A percentile compares a stretch with the other conserved stretches of the same genome.
Conservation (phyloP, 805 yeast species). For the Jamesozyma spencerorum region DNA sequence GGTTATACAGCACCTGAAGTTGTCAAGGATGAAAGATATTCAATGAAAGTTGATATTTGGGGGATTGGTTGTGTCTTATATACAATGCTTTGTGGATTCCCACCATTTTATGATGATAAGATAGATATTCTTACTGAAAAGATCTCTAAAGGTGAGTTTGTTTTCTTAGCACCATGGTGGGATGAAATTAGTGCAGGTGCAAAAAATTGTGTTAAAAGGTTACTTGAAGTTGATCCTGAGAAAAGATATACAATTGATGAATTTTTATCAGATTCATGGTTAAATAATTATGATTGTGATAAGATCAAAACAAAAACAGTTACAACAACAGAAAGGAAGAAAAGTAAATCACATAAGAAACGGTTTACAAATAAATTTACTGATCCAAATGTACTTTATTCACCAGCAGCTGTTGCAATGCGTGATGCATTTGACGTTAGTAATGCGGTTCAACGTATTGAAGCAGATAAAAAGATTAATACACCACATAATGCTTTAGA, state of each 20-base stretch:
- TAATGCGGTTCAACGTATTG: slow-evolving; percentile 76
- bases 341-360: slow-evolving; percentile 14
- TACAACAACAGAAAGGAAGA: slow-evolving; percentile 15
- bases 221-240: slow-evolving; percentile 61
- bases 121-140: slow-evolving; percentile 61
- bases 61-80: slow-evolving; percentile 94
- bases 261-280: slow-evolving; percentile 66
- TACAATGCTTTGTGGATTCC: slow-evolving; percentile 91
- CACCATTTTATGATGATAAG: slow-evolving; percentile 79
- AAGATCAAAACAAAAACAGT: slow-evolving; percentile 3
- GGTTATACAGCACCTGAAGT: slow-evolving; percentile 98
- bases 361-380: slow-evolving; percentile 9
- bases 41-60: slow-evolving; percentile 97
- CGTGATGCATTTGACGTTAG: slow-evolving; percentile 82
- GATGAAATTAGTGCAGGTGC: slow-evolving; percentile 70
- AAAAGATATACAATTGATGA: slow-evolving; percentile 61
- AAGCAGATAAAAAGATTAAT: slow-evolving; percentile 40
- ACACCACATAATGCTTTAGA: background rate
- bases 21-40: slow-evolving; percentile 84
- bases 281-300: slow-evolving; percentile 24
- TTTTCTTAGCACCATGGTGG: slow-evolving; percentile 82
- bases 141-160: slow-evolving; percentile 61
- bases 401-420: slow-evolving; percentile 72
- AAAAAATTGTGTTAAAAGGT: slow-evolving; percentile 54
- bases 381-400: slow-evolving; percentile 32